These are phyloP conservation scores for Gossypium bickii DNA, from an alignment of 345 rosid genomes.

Conservation along the genomic window DNA sequence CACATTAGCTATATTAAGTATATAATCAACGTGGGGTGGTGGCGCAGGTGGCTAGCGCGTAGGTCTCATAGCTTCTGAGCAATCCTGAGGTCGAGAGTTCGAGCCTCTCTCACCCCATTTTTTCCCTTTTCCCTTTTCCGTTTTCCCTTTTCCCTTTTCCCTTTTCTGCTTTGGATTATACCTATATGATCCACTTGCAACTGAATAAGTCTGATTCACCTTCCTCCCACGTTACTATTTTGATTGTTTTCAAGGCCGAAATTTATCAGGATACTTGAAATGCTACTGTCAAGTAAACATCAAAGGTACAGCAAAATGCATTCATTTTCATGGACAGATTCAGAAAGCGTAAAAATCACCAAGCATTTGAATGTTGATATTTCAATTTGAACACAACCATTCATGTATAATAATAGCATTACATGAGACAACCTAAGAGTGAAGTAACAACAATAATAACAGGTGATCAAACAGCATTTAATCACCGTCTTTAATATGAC, in stretches of 20 bases:
- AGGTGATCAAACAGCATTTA: slow-evolving; percentile 35
- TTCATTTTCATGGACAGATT: not conserved
- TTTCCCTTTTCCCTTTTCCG: no score
- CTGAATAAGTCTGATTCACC: not conserved
- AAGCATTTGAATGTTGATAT: not conserved
- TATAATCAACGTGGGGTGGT: slow-evolving; percentile 36
- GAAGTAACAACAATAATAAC: not conserved
- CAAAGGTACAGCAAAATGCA: not conserved
- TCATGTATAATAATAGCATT: not conserved
- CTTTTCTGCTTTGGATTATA: no score
- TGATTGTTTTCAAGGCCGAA: not conserved
- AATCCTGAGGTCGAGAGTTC: slow-evolving; percentile 95
- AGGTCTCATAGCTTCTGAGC: slow-evolving; percentile 88
- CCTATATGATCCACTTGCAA: not conserved
- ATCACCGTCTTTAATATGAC: slow-evolving; percentile 20
- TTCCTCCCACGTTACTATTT: not conserved
- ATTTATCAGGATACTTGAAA: not conserved
- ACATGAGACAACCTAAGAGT: slow-evolving; percentile 1
- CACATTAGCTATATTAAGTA: no score
- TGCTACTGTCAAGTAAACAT: not conserved
- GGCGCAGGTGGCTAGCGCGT: slow-evolving; percentile 99
- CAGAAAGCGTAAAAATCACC: not conserved
- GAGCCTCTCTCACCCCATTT: slow-evolving; percentile 89
- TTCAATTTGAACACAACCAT: not conserved
- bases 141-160: no score